Conservation (phyloP, 2,329 filamentous ascomycete species). For the Allantophomopsis lycopodina region DNA sequence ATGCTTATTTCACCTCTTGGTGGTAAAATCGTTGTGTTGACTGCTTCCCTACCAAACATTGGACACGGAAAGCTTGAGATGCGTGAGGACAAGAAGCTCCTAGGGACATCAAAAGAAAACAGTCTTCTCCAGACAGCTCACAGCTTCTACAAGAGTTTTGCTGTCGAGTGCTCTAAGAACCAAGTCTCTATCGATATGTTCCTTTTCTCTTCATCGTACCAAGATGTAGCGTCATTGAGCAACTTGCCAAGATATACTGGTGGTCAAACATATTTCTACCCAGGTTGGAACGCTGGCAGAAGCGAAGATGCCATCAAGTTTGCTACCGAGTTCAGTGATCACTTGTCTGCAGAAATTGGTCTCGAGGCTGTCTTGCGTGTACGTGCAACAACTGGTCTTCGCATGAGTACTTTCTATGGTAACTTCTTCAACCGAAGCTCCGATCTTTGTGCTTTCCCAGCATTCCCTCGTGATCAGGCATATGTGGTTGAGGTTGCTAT, state of each 20-base stretch:
- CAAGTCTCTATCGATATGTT: constrained; percentile 99
- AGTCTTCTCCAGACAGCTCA: constrained; percentile 79
- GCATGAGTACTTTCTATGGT: constrained; percentile 97
- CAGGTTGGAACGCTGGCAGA: constrained; percentile 85
- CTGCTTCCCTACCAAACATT: constrained; percentile 77
- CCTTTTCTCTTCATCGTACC: constrained; percentile 88
- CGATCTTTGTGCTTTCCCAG: constrained; percentile 93
- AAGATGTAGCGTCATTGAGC: constrained; percentile 92
- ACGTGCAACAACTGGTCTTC: constrained; percentile 81
- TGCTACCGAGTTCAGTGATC: constrained; percentile 91
- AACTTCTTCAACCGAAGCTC: constrained; percentile 99
- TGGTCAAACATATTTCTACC: constrained; percentile 97
- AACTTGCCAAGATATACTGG: constrained; percentile 93
- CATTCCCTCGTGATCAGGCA: constrained; percentile 91
- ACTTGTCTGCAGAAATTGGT: constrained; percentile 91
- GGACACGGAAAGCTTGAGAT: constrained; percentile 84
- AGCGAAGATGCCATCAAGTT: constrained; percentile 97
- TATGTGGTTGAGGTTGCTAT: constrained; percentile 98
- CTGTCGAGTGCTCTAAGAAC: constrained; percentile 96
- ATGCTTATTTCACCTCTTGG: constrained; percentile 91
- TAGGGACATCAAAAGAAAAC: constrained; percentile 88
- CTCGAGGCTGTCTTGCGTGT: constrained; percentile 92
- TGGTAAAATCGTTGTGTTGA: constrained; percentile 88
- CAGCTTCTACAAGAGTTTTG: constrained; percentile 98
- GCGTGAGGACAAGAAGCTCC: constrained; percentile 89